These are phyloP conservation scores for Neonectria ditissima DNA, from an alignment of 2,329 filamentous ascomycete species.

Conservation along the genomic window DNA sequence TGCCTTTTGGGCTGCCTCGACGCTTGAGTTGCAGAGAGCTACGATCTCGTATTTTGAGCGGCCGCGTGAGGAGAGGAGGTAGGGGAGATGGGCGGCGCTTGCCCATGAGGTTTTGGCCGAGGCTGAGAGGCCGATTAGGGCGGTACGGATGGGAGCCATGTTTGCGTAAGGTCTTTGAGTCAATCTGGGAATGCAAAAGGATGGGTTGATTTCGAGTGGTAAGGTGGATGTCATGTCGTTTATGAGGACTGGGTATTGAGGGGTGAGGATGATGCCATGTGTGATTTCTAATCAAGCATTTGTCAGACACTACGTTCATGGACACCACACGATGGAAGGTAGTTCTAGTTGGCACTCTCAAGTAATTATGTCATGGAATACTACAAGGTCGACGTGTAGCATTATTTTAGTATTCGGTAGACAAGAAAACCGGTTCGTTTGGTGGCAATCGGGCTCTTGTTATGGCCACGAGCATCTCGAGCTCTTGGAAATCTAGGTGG, in stretches of 20 bases:
- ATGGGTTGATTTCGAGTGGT: background rate
- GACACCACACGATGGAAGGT: no score
- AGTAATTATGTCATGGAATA: no score
- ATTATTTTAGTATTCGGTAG: no score
- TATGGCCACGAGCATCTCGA: no score
- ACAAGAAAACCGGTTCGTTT: no score
- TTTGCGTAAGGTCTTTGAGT: background rate
- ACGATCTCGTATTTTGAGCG: slow-evolving; percentile 60
- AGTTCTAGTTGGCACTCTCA: no score
- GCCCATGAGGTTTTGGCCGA: slow-evolving; percentile 67
- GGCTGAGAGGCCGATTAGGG: slow-evolving; percentile 69
- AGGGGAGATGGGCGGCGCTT: slow-evolving; percentile 67
- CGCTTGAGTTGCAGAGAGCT: slow-evolving; percentile 64
- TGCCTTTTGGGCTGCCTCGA: slow-evolving; percentile 57
- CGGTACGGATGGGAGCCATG: slow-evolving; percentile 65
- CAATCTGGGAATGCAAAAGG: background rate
- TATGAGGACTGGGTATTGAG: slow-evolving; percentile 5
- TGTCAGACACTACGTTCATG: slow-evolving; percentile 16
- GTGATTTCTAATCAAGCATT: slow-evolving; percentile 33
- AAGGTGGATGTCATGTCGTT: background rate
- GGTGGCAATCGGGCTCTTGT: no score
- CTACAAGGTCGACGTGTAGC: no score
- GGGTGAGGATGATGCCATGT: slow-evolving; percentile 25
- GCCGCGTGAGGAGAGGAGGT: slow-evolving; percentile 62
- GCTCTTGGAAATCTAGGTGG: no score